Conservation (phyloP, 2,329 filamentous ascomycete species). For the Cytospora piceae region DNA sequence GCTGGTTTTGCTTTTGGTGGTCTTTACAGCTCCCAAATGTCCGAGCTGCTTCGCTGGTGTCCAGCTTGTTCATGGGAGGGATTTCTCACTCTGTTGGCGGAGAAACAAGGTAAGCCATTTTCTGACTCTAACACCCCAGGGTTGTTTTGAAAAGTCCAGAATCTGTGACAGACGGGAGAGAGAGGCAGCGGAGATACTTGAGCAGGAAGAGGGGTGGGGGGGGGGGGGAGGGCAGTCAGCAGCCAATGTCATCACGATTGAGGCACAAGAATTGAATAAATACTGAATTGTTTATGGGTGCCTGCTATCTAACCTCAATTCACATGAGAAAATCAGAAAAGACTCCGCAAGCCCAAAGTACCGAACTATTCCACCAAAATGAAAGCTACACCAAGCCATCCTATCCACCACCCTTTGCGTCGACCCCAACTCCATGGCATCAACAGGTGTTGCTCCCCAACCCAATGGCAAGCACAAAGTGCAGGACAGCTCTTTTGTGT, state of each 20-base stretch:
- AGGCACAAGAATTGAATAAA: neutral
- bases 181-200: no score
- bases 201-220: no score
- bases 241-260: neutral
- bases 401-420: neutral
- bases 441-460: conserved; percentile 4
- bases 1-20: no score
- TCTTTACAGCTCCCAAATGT: no score
- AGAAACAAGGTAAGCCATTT: no score
- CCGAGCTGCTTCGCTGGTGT: no score
- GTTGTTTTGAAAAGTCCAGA: no score
- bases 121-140: no score
- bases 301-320: neutral
- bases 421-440: conserved; percentile 1
- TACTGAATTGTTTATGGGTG: neutral
- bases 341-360: neutral
- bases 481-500: neutral
- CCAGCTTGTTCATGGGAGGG: no score
- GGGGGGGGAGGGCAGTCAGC: no score
- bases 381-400: neutral
- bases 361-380: neutral
- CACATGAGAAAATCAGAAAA: neutral
- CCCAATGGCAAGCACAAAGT: neutral
- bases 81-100: no score
- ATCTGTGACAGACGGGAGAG: no score